phyloP scores from a whole-genome alignment of 2,329 filamentous ascomycete species.

The Metarhizium sp. region DNA sequence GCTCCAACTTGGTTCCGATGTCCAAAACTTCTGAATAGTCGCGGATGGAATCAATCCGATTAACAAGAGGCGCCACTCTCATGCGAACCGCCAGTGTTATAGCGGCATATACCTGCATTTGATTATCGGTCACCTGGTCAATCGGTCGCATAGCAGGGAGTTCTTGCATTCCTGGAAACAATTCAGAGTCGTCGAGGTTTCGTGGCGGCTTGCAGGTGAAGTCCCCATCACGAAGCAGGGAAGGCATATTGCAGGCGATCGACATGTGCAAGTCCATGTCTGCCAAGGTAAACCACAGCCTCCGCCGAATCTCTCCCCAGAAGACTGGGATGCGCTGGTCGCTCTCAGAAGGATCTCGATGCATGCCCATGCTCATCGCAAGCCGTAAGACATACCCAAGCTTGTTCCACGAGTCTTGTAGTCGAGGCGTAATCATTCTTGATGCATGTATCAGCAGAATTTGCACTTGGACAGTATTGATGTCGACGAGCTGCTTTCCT shows the following conservation, averaged over 20 bases:
- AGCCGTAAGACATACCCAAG: constrained; percentile 46
- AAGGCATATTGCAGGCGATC: constrained; percentile 41
- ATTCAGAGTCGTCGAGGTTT: constrained; percentile 43
- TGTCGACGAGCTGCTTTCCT: constrained; percentile 42
- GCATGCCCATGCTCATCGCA: constrained; percentile 51
- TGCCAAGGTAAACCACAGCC: constrained; percentile 46
- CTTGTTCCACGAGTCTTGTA: constrained; percentile 44
- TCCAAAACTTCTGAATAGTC: constrained; percentile 45
- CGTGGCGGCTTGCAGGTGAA: constrained; percentile 43
- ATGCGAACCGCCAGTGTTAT: constrained; percentile 40
- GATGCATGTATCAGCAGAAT: constrained; percentile 43
- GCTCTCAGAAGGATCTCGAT: constrained; percentile 47
- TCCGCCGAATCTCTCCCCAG: constrained; percentile 42
- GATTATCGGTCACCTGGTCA: constrained; percentile 42
- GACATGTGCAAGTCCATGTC: constrained; percentile 49
- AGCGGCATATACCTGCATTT: constrained; percentile 44
- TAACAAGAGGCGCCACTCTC: constrained; percentile 39
- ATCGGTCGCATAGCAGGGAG: constrained; percentile 40
- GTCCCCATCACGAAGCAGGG: constrained; percentile 41
- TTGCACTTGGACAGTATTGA: constrained; percentile 44
- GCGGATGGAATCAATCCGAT: constrained; percentile 40
- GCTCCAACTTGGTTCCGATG: constrained; percentile 42
- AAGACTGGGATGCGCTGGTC: constrained; percentile 38
- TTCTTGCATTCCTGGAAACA: constrained; percentile 37
- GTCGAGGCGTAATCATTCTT: constrained; percentile 40